These are phyloP conservation scores for Trifolium fragiferum DNA, from an alignment of 306 rosid genomes.

Conservation along the genomic window DNA sequence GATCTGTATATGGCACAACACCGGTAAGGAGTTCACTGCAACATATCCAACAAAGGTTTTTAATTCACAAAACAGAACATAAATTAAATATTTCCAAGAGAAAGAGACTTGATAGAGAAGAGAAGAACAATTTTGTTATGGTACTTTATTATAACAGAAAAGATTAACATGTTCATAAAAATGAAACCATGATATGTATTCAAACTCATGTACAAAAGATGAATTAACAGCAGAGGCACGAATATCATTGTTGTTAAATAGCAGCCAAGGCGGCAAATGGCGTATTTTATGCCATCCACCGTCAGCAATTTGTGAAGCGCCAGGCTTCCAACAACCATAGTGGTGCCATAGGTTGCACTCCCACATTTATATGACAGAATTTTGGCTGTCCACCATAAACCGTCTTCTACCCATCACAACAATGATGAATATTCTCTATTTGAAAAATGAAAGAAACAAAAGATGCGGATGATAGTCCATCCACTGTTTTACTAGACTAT, in stretches of 20 bases:
- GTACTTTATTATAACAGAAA: background rate
- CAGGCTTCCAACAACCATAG: background rate
- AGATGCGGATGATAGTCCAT: slow-evolving; percentile 28
- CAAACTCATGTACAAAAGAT: background rate
- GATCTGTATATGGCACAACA: slow-evolving; percentile 97
- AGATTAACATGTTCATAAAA: background rate
- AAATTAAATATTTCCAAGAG: background rate
- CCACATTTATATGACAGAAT: background rate
- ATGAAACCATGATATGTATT: background rate
- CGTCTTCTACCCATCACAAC: background rate
- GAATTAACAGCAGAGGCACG: background rate
- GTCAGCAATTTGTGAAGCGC: background rate
- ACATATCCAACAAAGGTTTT: slow-evolving; percentile 29
- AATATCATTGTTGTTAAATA: background rate
- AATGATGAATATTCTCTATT: slow-evolving; percentile 5
- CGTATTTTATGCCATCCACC: background rate
- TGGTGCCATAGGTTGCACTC: background rate
- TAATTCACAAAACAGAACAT: slow-evolving; percentile 8
- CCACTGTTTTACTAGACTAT: slow-evolving; percentile 10
- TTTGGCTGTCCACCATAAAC: background rate
- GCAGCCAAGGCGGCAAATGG: background rate
- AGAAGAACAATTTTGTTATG: slow-evolving; percentile 7
- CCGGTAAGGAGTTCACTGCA: slow-evolving; percentile 97
- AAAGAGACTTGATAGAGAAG: background rate
- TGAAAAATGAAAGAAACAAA: slow-evolving; percentile 16